These are phyloP conservation scores for Platanthera zijinensis DNA, from an alignment of 106 monocot genomes.

Conservation along the genomic window DNA sequence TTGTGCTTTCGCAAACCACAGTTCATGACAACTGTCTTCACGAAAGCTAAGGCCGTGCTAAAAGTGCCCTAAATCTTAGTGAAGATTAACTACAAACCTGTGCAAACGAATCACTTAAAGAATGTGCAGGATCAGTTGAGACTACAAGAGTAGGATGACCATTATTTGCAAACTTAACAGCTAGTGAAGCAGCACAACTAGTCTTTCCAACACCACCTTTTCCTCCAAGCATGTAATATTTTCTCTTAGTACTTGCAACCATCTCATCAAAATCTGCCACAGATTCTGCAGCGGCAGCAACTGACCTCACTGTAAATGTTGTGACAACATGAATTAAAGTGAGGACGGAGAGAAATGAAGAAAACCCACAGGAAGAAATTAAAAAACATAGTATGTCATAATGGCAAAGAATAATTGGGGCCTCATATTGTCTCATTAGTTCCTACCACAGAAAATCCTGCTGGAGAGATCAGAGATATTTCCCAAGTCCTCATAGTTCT, in stretches of 20 bases:
- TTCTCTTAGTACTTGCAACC: constrained; percentile 57
- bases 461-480: no score
- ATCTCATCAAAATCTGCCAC: constrained; percentile 82
- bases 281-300: constrained; percentile 43
- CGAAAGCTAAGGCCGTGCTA: no score
- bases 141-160: constrained; percentile 96
- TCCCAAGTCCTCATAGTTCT: no score
- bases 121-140: constrained; percentile 97
- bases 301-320: constrained; percentile 47
- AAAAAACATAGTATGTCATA: not conserved
- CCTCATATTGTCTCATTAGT: not conserved
- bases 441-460: no score
- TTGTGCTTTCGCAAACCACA: no score
- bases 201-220: constrained; percentile 99
- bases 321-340: not conserved
- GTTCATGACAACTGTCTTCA: no score
- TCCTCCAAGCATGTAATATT: constrained; percentile 96
- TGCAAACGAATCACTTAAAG: constrained; percentile 94
- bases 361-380: not conserved
- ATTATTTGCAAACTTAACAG: constrained; percentile 90
- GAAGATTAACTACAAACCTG: constrained; percentile 33
- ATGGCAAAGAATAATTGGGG: not conserved
- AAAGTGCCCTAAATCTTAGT: not conserved
- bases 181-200: constrained; percentile 93
- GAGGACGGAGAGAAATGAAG: not conserved